phyloP scores from a whole-genome alignment of 2,329 filamentous ascomycete species.

The Aureobasidium musti region DNA sequence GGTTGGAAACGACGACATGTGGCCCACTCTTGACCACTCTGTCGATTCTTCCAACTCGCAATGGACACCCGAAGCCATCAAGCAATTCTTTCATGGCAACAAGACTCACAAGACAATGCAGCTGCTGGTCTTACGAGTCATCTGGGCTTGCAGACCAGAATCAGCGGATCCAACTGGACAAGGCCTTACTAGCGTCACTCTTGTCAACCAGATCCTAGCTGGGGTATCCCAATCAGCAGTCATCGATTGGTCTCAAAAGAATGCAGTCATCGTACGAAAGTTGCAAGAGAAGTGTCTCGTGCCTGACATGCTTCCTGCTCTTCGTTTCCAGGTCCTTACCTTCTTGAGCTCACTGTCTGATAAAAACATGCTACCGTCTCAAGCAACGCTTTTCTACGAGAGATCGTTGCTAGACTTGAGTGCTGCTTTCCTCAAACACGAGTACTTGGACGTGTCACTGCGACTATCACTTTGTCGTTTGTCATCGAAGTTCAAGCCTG shows the following conservation, averaged over 20 bases:
- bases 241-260: conserved; percentile 39
- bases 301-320: conserved; percentile 18
- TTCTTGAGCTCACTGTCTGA: conserved; percentile 30
- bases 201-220: conserved; percentile 38
- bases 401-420: conserved; percentile 26
- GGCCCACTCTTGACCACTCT: conserved; percentile 19
- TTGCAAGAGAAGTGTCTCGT: conserved; percentile 40
- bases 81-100: conserved; percentile 40
- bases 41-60: conserved; percentile 29
- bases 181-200: conserved; percentile 34
- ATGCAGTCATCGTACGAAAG: conserved; percentile 39
- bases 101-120: conserved; percentile 42
- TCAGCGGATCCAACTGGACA: conserved; percentile 33
- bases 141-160: conserved; percentile 37
- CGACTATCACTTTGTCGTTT: conserved; percentile 14
- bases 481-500: neutral
- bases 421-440: neutral
- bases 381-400: conserved; percentile 26
- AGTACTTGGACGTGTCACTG: conserved; percentile 28
- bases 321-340: conserved; percentile 30
- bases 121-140: conserved; percentile 40
- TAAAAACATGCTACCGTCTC: conserved; percentile 13
- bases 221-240: conserved; percentile 37
- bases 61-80: conserved; percentile 39
- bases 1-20: conserved; percentile 14